A percentile compares a stretch with the other conserved stretches of the same genome.
phyloP scores from a whole-genome alignment of 2,329 filamentous ascomycete genomes.

The Microascus cirrosus region DNA sequence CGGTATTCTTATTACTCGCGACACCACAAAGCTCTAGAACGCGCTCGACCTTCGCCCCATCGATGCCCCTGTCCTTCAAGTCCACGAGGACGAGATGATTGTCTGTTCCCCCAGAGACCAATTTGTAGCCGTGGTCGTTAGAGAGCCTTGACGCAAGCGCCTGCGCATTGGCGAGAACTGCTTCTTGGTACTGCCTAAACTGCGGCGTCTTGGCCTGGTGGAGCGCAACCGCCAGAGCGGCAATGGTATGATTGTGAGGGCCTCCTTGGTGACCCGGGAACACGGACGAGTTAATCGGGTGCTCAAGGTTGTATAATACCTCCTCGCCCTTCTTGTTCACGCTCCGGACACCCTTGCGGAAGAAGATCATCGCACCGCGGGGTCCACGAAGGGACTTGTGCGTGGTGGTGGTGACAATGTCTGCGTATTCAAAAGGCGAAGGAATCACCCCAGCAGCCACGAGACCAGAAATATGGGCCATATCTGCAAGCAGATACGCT shows the following conservation, averaged over 20 bases:
- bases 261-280: constrained; percentile 98
- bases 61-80: constrained; percentile 76
- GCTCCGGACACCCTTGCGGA: constrained; percentile 78
- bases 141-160: constrained; percentile 62
- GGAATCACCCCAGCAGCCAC: constrained; percentile 87
- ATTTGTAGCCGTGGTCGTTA: constrained; percentile 66
- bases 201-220: constrained; percentile 85
- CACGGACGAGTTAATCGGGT: constrained; percentile 88
- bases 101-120: constrained; percentile 91
- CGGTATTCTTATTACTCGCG: constrained; percentile 98
- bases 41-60: constrained; percentile 81
- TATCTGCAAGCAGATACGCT: constrained; percentile 88
- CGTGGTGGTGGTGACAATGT: constrained; percentile 94
- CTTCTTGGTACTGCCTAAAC: constrained; percentile 85
- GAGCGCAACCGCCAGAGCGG: constrained; percentile 83
- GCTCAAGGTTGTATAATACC: constrained; percentile 80
- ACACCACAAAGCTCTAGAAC: constrained; percentile 88
- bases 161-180: constrained; percentile 84
- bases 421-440: constrained; percentile 77
- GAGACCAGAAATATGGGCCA: constrained; percentile 94
- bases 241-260: constrained; percentile 98
- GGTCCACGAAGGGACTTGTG: constrained; percentile 96
- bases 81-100: constrained; percentile 94
- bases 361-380: constrained; percentile 97
- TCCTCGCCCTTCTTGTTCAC: constrained; percentile 77